Conservation (phyloP, 1,284 basidiomycete genomes). For the Cutaneotrichosporon daszewskae region DNA sequence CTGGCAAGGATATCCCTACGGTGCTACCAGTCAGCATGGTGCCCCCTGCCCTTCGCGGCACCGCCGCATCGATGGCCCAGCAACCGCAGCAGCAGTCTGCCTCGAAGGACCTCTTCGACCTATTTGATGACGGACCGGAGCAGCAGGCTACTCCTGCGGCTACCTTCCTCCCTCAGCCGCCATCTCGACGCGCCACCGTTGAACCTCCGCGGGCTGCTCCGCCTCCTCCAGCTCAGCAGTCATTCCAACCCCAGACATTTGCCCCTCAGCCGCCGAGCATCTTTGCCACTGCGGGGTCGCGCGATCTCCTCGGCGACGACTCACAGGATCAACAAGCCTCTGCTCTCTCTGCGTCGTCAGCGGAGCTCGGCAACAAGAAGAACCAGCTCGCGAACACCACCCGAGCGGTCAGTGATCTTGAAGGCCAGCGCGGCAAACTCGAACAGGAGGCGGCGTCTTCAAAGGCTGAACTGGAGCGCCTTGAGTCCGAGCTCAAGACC, state of each 20-base stretch:
- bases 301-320: constrained; percentile 45
- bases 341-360: constrained; percentile 45
- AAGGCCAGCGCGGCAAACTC: constrained; percentile 40
- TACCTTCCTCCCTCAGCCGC: constrained; percentile 26
- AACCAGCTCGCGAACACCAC: constrained; percentile 79
- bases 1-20: constrained; percentile 74
- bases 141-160: constrained; percentile 7
- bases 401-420: constrained; percentile 42
- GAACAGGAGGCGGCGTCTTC: constrained; percentile 53
- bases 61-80: neutral
- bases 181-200: constrained; percentile 11
- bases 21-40: constrained; percentile 67
- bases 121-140: constrained; percentile 35
- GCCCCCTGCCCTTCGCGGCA: constrained; percentile 56
- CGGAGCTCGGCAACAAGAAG: constrained; percentile 76
- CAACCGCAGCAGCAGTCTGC: constrained; percentile 1
- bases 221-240: no score
- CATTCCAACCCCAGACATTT: no score
- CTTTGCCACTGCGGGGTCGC: no score
- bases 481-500: constrained; percentile 45
- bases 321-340: constrained; percentile 14
- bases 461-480: constrained; percentile 54
- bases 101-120: constrained; percentile 45
- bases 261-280: no score
- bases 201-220: no score